Base-by-base conservation (phyloP, 148 eudicot genomes). In the Euryodendron excelsum region DNA sequence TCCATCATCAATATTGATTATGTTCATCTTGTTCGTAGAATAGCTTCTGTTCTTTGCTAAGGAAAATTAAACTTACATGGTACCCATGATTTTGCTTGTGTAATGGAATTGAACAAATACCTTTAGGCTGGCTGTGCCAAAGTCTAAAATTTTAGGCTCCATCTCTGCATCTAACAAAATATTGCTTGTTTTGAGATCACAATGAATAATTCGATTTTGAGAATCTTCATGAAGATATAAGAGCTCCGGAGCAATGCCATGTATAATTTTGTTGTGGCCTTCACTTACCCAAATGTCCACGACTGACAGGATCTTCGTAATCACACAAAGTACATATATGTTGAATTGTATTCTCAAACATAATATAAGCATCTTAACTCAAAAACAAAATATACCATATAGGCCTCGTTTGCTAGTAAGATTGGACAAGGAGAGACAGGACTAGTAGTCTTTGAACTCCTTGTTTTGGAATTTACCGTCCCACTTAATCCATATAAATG, bases 31-130 rank as follows among this genome's bases (percentile, higher is more conserved):
- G 44, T 39, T 39, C 8, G 7, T 39, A 39, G 59, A 13, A 55
- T 6, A 55, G 0, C 10, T 17, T 3, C 10, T 6, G 18, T 3
- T 3, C 0, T 55, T 1, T 4, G 7, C 2, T 20, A 20, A 13
- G 5, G 64, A 39, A 37, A 27, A 13, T 44, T 58, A 18, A 0
- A 44, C 73, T 77, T 65, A 77, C 79, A 44, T 64, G 5, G 79
- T 77, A 27, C 79, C 73, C 1, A 60, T 59, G 13, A 77, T 45
- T 77, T 59, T 77, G 20, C 73, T 65, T 31, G 47, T 66, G 17
- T 36, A 72, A n/a, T 66, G 79, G 27, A 73, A 64, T 52, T 77
- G 79, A 34, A 66, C 79, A 0, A 21, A 53, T 7, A 72, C 79
- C 48, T 66, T 64, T 0, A 77, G 36, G 27, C 44, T 77, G 3